Evolutionary conservation across 345 rosid species (phyloP).

Genomic region (Pistacia atlantica): DNA sequence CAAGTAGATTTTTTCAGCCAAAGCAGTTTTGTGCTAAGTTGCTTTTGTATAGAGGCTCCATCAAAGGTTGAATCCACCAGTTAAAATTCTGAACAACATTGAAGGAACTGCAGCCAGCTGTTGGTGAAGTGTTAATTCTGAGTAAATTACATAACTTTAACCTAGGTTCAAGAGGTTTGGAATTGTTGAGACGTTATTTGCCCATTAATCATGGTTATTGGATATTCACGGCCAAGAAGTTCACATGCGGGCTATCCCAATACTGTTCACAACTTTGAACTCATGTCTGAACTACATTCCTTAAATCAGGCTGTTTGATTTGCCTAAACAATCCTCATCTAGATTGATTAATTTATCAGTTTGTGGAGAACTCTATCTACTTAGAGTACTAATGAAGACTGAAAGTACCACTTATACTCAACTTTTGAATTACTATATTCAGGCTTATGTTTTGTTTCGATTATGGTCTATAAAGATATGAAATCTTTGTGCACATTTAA

Average conservation of each 20-base stretch:
- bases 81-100: not conserved
- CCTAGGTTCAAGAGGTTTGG: not conserved
- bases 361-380: not conserved
- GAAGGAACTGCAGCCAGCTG: not conserved
- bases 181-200: not conserved
- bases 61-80: not conserved
- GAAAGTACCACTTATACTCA: not conserved
- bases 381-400: not conserved
- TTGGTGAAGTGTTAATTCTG: not conserved
- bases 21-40: not conserved
- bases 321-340: not conserved
- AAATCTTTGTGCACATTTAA: not conserved
- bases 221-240: not conserved
- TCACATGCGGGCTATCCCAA: not conserved
- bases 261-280: not conserved
- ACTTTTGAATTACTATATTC: not conserved
- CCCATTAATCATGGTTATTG: not conserved
- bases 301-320: not conserved
- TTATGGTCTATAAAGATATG: slow-evolving; percentile 1
- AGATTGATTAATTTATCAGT: not conserved
- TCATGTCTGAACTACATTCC: not conserved
- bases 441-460: not conserved
- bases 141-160: not conserved
- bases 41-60: not conserved
- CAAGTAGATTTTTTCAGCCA: not conserved